Percentiles rank a stretch among this genome's conserved stretches.
phyloP scores from a whole-genome alignment of 1,284 basidiomycete genomes.

The Trametes polyzona region DNA sequence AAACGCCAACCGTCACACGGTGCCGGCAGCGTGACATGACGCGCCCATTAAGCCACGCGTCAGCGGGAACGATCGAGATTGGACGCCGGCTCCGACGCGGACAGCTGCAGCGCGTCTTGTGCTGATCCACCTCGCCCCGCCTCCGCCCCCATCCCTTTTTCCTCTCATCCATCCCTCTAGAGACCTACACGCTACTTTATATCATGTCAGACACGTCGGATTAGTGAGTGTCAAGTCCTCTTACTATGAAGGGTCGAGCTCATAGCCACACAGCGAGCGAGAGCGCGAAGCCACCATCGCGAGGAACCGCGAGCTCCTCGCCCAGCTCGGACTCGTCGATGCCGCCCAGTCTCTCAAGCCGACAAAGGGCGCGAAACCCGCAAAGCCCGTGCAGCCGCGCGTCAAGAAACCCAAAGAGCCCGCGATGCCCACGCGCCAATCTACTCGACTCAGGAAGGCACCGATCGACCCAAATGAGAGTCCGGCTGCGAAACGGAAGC shows the following conservation, averaged over 20 bases:
- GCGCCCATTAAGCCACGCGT: conserved; percentile 14
- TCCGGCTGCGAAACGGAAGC: conserved; percentile 60
- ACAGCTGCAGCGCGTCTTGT: background rate
- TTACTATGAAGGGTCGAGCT: background rate
- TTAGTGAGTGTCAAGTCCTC: conserved; percentile 20
- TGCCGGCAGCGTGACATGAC: conserved; percentile 16
- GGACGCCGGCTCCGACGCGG: background rate
- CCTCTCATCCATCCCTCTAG: background rate
- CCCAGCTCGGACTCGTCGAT: conserved; percentile 67
- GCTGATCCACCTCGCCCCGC: background rate
- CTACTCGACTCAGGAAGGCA: conserved; percentile 56
- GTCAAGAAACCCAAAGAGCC: conserved; percentile 41
- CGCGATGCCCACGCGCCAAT: conserved; percentile 61
- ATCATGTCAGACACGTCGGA: conserved; percentile 31
- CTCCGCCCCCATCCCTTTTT: background rate
- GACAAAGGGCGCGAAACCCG: conserved; percentile 33
- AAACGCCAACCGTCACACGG: conserved; percentile 24
- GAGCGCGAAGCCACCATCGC: conserved; percentile 81
- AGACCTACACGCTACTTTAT: background rate
- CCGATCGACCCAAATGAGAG: conserved; percentile 62
- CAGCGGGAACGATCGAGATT: conserved; percentile 8
- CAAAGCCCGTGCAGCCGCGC: conserved; percentile 68
- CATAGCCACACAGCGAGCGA: conserved; percentile 53
- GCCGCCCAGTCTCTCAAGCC: conserved; percentile 44
- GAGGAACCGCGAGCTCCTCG: conserved; percentile 72